phyloP scores from a whole-genome alignment of 2,329 filamentous ascomycete genomes.

The Pseudogymnoascus sp. region DNA sequence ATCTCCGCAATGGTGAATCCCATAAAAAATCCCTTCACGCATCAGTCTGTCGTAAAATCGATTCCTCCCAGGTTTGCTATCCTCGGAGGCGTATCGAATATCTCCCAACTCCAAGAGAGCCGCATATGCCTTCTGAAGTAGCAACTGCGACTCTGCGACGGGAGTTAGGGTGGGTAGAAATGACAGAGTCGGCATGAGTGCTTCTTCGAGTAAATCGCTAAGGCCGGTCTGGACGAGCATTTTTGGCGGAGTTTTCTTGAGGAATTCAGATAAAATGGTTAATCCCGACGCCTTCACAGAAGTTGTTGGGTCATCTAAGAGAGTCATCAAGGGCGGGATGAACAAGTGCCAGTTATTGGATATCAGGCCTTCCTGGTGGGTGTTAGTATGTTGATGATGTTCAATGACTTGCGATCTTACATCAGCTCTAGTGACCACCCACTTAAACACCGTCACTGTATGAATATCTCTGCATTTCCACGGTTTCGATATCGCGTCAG shows the following conservation, averaged over 20 bases:
- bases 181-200: constrained; percentile 64
- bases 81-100: constrained; percentile 15
- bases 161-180: constrained; percentile 72
- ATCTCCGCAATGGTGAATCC: constrained; percentile 51
- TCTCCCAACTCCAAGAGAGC: constrained; percentile 53
- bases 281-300: constrained; percentile 50
- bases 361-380: constrained; percentile 37
- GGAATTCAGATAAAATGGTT: constrained; percentile 44
- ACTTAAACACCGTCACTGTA: constrained; percentile 51
- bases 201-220: constrained; percentile 59
- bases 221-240: constrained; percentile 59
- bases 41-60: constrained; percentile 48
- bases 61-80: constrained; percentile 24
- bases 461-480: constrained; percentile 54
- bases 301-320: constrained; percentile 57
- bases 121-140: constrained; percentile 61
- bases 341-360: constrained; percentile 59
- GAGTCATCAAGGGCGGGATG: constrained; percentile 60
- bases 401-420: constrained; percentile 31
- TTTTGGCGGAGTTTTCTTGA: constrained; percentile 44
- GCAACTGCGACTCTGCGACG: constrained; percentile 56
- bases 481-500: constrained; percentile 41
- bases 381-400: constrained; percentile 4
- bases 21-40: constrained; percentile 48
- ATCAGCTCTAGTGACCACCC: constrained; percentile 48